These are phyloP conservation scores for Oryza officinalis DNA, from an alignment of 176 grass and related monocot species.

Conservation along the genomic window DNA sequence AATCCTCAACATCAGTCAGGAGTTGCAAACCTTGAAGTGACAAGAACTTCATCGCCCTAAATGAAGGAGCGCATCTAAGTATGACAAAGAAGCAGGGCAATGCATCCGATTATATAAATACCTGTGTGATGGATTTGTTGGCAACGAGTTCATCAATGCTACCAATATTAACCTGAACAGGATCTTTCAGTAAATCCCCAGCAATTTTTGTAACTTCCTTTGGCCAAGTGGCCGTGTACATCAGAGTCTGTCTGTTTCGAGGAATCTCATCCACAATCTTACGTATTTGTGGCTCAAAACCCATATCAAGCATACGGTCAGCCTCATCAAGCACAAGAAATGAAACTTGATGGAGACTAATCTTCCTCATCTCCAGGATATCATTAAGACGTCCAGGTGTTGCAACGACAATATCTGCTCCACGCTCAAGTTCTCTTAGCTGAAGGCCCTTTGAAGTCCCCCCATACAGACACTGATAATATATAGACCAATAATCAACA, in stretches of 20 bases:
- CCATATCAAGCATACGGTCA: slow-evolving; percentile 98
- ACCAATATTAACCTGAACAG: slow-evolving; percentile 94
- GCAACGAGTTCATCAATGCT: slow-evolving; percentile 89
- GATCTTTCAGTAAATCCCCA: slow-evolving; percentile 86
- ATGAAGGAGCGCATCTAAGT: neutral
- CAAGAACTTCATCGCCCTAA: neutral
- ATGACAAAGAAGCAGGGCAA: slow-evolving; percentile 26
- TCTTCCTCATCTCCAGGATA: slow-evolving; percentile 92
- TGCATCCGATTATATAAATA: slow-evolving; percentile 31
- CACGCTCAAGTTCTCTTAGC: slow-evolving; percentile 92
- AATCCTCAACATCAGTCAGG: neutral
- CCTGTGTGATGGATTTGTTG: slow-evolving; percentile 98
- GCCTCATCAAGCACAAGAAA: slow-evolving; percentile 98
- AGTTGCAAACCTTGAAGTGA: neutral
- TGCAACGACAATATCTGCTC: slow-evolving; percentile 90
- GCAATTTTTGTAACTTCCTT: slow-evolving; percentile 98
- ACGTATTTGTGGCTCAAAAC: slow-evolving; percentile 96
- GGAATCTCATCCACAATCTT: slow-evolving; percentile 93
- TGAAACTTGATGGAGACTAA: slow-evolving; percentile 83
- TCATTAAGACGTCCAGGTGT: slow-evolving; percentile 99
- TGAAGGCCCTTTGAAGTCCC: slow-evolving; percentile 93
- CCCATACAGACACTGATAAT: slow-evolving; percentile 85
- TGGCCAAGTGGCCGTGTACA: slow-evolving; percentile 99
- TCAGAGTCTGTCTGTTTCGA: slow-evolving; percentile 80
- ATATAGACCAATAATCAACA: neutral